Conservation (phyloP, 2,329 filamentous ascomycete species). For the Chaetoscypha palmicola region DNA sequence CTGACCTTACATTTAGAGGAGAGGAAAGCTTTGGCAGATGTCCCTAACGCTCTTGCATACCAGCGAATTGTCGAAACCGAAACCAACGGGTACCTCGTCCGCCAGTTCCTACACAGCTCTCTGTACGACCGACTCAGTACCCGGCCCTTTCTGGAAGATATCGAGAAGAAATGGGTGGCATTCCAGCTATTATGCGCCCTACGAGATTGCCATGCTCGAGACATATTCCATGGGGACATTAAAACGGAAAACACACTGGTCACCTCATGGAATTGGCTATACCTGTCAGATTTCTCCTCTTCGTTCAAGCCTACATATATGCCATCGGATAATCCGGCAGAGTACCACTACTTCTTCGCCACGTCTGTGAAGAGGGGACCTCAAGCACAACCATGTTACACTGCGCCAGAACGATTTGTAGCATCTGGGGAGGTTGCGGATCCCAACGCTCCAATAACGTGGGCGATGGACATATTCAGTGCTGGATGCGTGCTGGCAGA, state of each 20-base stretch:
- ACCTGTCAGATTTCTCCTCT: slow-evolving; percentile 93
- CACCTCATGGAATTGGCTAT: slow-evolving; percentile 99
- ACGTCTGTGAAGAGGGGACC: slow-evolving; percentile 66
- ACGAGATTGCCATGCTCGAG: slow-evolving; percentile 80
- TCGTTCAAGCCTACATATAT: slow-evolving; percentile 91
- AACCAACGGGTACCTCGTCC: slow-evolving; percentile 84
- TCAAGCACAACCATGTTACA: slow-evolving; percentile 65
- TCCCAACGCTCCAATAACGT: slow-evolving; percentile 59
- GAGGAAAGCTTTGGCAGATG: slow-evolving; percentile 67
- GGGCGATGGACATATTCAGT: slow-evolving; percentile 99
- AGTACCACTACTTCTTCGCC: slow-evolving; percentile 98
- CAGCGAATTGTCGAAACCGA: slow-evolving; percentile 87
- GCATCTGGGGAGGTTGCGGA: slow-evolving; percentile 60
- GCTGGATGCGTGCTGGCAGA: slow-evolving; percentile 95
- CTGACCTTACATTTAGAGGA: slow-evolving; percentile 51
- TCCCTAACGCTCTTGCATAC: slow-evolving; percentile 87
- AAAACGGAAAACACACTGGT: slow-evolving; percentile 97
- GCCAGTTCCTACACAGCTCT: slow-evolving; percentile 93
- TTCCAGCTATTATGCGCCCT: slow-evolving; percentile 92
- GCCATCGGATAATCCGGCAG: slow-evolving; percentile 91
- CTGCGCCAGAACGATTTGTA: slow-evolving; percentile 89
- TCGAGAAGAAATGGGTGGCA: slow-evolving; percentile 98
- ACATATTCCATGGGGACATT: slow-evolving; percentile 95
- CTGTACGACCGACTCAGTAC: slow-evolving; percentile 96
- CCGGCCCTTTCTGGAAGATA: slow-evolving; percentile 89